phyloP scores from a whole-genome alignment of 2,329 filamentous ascomycete genomes.

The Colletotrichum sp. region DNA sequence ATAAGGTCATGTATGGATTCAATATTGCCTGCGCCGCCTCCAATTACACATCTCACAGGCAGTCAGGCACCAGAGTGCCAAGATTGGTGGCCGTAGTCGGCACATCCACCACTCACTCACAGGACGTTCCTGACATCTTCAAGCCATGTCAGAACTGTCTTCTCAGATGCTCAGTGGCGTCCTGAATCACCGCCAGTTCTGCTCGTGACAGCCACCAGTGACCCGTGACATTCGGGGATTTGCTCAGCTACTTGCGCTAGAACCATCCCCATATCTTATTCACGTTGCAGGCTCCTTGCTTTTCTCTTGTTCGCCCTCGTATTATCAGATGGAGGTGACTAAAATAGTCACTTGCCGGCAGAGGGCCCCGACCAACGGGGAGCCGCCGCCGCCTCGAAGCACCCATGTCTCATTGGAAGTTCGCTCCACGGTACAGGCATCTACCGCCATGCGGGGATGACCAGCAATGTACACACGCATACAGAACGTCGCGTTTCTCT shows the following conservation, averaged over 20 bases:
- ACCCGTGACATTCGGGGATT: neutral
- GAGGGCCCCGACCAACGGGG: neutral
- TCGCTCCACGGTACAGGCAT: neutral
- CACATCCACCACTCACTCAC: neutral
- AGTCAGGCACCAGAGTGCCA: neutral
- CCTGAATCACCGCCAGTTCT: neutral
- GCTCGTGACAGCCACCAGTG: neutral
- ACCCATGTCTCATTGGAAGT: neutral
- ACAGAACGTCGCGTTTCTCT: neutral
- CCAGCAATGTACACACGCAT: neutral
- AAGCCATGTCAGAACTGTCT: neutral
- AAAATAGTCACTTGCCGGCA: neutral
- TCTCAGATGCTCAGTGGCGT: neutral
- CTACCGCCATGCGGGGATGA: neutral
- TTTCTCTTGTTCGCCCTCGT: slow-evolving; percentile 10
- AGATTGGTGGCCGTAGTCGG: neutral
- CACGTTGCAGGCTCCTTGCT: neutral
- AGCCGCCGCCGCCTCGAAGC: neutral
- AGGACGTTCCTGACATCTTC: neutral
- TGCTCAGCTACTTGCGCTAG: neutral
- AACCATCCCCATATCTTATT: neutral
- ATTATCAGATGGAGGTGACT: neutral
- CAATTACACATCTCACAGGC: neutral
- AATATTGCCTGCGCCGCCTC: slow-evolving; percentile 1
- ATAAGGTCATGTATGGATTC: neutral